Conservation (phyloP, 352 stramenopile genomes). For the Pythium rhizo-oryzae region DNA sequence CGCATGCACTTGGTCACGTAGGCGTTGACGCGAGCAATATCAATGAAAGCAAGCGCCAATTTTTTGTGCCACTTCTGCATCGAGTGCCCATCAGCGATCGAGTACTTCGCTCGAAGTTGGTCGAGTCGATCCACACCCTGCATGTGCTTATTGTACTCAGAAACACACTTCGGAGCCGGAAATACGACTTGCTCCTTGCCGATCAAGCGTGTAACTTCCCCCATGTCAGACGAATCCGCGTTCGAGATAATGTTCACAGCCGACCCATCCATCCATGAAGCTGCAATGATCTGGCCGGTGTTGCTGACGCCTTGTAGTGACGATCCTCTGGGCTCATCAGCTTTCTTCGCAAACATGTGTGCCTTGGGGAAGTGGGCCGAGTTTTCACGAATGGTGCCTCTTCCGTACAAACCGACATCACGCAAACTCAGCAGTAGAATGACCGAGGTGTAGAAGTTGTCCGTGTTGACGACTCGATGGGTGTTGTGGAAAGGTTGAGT, state of each 20-base stretch:
- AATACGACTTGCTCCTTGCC: constrained; percentile 18
- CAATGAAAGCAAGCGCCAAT: constrained; percentile 30
- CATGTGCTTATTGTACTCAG: constrained; percentile 38
- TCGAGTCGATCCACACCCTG: constrained; percentile 37
- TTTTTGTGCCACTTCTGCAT: constrained; percentile 45
- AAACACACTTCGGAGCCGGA: constrained; percentile 26
- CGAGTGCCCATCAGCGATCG: constrained; percentile 27
- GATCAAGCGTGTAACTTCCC: constrained; percentile 24
- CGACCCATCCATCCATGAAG: constrained; percentile 34
- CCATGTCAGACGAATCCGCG: constrained; percentile 20
- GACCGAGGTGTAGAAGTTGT: constrained; percentile 43
- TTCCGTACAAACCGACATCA: constrained; percentile 29
- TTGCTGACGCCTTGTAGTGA: constrained; percentile 24
- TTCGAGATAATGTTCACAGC: constrained; percentile 35
- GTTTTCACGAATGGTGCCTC: constrained; percentile 27
- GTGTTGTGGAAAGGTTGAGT: constrained; percentile 29
- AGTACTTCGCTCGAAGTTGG: constrained; percentile 34
- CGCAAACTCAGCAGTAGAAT: constrained; percentile 24
- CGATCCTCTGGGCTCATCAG: constrained; percentile 13
- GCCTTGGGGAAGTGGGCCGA: constrained; percentile 31
- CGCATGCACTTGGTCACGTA: no score
- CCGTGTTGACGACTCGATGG: constrained; percentile 32
- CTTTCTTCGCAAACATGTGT: constrained; percentile 14
- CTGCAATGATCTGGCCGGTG: constrained; percentile 25
- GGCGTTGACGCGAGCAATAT: constrained; percentile 37